Evolutionary conservation across 768 basidiomycete genomes (phyloP).

Genomic region (Dendrothele bispora): DNA sequence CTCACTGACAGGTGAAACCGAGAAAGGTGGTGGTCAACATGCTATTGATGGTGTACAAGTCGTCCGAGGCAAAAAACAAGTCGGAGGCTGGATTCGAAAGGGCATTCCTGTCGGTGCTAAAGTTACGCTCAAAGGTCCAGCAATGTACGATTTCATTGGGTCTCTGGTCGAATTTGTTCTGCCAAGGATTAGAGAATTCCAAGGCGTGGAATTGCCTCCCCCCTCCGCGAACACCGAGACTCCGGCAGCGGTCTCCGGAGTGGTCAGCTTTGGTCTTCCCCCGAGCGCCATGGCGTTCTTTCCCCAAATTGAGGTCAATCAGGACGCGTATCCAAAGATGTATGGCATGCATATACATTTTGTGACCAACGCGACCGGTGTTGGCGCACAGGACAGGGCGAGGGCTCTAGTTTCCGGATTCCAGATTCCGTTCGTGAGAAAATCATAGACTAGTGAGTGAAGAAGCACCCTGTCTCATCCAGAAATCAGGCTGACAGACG

Average conservation of each 20-base stretch:
- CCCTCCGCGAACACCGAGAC: slow-evolving; percentile 68
- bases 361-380: slow-evolving; percentile 82
- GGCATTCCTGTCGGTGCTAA: slow-evolving; percentile 85
- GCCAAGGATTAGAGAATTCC: slow-evolving; percentile 91
- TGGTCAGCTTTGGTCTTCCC: slow-evolving; percentile 86
- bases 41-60: slow-evolving; percentile 78
- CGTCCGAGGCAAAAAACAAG: slow-evolving; percentile 63
- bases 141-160: slow-evolving; percentile 94
- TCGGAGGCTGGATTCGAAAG: slow-evolving; percentile 81
- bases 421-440: slow-evolving; percentile 75
- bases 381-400: slow-evolving; percentile 89
- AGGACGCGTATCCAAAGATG: slow-evolving; percentile 82
- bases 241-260: slow-evolving; percentile 79
- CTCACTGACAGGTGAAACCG: slow-evolving; percentile 82
- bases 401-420: slow-evolving; percentile 87
- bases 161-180: slow-evolving; percentile 91
- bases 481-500: too few relatives aligned
- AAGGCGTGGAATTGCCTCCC: slow-evolving; percentile 78
- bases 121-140: slow-evolving; percentile 85
- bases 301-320: slow-evolving; percentile 94
- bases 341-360: slow-evolving; percentile 96
- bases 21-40: slow-evolving; percentile 69
- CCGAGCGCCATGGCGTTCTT: slow-evolving; percentile 86
- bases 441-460: too few relatives aligned
- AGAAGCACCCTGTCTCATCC: too few relatives aligned